phyloP scores from a whole-genome alignment of 2,329 filamentous ascomycete species.

The Fusarium liriodendri region DNA sequence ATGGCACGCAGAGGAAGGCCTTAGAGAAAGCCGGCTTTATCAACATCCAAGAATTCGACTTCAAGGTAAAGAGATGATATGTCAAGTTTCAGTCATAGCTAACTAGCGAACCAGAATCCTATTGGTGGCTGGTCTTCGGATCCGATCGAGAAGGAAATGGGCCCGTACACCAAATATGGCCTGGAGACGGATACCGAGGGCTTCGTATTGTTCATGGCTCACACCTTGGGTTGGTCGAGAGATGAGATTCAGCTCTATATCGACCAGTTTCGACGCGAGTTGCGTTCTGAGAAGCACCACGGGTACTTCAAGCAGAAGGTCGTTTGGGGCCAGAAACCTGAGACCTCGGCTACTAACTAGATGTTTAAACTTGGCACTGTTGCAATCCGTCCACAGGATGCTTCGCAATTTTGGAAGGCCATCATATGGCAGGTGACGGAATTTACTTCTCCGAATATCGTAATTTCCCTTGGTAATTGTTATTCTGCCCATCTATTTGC shows the following conservation, averaged over 20 bases:
- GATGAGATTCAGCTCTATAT: conserved; percentile 49
- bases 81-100: not conserved
- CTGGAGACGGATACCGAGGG: conserved; percentile 52
- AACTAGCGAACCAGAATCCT: conserved; percentile 18
- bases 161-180: conserved; percentile 45
- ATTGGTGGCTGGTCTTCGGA: conserved; percentile 34
- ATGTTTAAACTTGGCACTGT: not conserved
- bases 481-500: not conserved
- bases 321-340: conserved; percentile 50
- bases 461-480: not conserved
- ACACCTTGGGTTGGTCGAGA: conserved; percentile 51
- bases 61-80: conserved; percentile 11
- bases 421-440: too few relatives aligned
- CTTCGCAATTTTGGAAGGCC: not conserved
- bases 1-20: conserved; percentile 30
- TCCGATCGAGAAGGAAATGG: conserved; percentile 32
- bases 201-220: conserved; percentile 48
- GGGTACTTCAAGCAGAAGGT: conserved; percentile 46
- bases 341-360: too few relatives aligned
- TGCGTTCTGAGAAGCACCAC: conserved; percentile 44
- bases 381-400: not conserved
- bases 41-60: conserved; percentile 40
- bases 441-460: too few relatives aligned
- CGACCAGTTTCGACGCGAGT: conserved; percentile 47
- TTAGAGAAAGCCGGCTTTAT: conserved; percentile 37